These are phyloP conservation scores for Petasospora fabianii DNA, from an alignment of 1,139 yeast genomes.

Conservation along the genomic window DNA sequence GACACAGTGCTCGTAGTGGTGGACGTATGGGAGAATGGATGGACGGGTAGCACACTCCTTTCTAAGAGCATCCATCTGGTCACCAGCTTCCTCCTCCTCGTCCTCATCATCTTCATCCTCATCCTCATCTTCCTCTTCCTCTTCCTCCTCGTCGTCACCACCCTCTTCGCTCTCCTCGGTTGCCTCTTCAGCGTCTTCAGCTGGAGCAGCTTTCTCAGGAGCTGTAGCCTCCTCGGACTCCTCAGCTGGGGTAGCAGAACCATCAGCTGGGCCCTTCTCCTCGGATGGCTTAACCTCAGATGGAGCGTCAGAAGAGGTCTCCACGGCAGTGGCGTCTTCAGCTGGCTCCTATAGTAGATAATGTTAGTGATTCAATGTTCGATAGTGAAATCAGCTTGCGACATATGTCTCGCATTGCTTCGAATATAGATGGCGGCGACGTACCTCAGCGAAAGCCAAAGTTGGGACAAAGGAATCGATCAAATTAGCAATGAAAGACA, in stretches of 20 bases:
- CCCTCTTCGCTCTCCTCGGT: conserved; percentile 10
- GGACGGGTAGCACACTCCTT: conserved; percentile 65
- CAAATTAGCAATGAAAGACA: conserved; percentile 50
- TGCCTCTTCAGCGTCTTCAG: conserved; percentile 8
- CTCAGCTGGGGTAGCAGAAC: conserved; percentile 10
- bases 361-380: conserved; percentile 8
- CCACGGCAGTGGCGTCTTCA: no score
- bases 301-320: no score
- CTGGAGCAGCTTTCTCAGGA: conserved; percentile 7
- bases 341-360: conserved; percentile 7
- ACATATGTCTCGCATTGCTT: neutral
- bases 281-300: conserved; percentile 5
- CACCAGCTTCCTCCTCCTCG: conserved; percentile 69
- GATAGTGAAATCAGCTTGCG: neutral
- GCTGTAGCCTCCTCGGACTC: conserved; percentile 17
- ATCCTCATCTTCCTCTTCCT: conserved; percentile 31
- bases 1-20: conserved; percentile 91
- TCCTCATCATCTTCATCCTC: conserved; percentile 53
- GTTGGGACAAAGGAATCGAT: conserved; percentile 70
- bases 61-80: conserved; percentile 64
- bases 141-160: conserved; percentile 25
- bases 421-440: conserved; percentile 3
- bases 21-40: conserved; percentile 71
- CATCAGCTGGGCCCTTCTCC: conserved; percentile 11
- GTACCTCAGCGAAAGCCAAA: conserved; percentile 71